Percentiles rank a stretch among this genome's conserved stretches.
phyloP scores from a whole-genome alignment of 2,329 filamentous ascomycete species.

The Byssoonygena ceratinophila region DNA sequence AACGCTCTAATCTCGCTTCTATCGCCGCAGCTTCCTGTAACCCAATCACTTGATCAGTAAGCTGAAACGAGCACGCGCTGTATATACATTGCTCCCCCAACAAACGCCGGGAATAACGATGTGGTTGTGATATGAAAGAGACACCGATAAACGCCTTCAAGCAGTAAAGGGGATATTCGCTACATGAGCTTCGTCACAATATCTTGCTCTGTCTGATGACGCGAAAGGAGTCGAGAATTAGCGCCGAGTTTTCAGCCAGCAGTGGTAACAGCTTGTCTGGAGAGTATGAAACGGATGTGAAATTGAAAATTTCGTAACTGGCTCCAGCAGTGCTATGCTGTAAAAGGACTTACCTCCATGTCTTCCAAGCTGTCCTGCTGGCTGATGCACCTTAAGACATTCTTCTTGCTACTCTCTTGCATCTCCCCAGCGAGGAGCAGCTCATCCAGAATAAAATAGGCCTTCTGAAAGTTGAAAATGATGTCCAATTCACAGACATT shows the following conservation, averaged over 20 bases:
- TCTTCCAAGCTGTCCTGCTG: conserved; percentile 97
- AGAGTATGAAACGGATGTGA: not conserved
- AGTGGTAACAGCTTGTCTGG: not conserved
- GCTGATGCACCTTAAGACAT: conserved; percentile 86
- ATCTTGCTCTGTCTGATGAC: conserved; percentile 70
- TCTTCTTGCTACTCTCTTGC: conserved; percentile 99
- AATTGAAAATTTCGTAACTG: not conserved
- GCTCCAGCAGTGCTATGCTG: not conserved
- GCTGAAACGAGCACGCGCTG: conserved; percentile 1
- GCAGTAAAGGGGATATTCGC: not conserved
- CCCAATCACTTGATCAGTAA: conserved; percentile 9
- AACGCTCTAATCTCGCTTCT: conserved; percentile 6
- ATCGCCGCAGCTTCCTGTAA: conserved; percentile 8
- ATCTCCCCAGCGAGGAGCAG: conserved; percentile 88
- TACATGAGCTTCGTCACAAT: conserved; percentile 72
- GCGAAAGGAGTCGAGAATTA: conserved; percentile 13
- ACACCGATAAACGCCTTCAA: conserved; percentile 2
- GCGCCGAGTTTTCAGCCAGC: conserved; percentile 6
- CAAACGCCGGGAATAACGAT: conserved; percentile 12
- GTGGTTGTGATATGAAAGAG: not conserved
- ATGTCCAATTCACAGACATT: conserved; percentile 99
- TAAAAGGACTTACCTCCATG: conserved; percentile 76
- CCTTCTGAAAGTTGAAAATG: conserved; percentile 99
- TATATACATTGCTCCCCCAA: conserved; percentile 13
- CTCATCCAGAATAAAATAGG: conserved; percentile 98